Evolutionary conservation across 768 basidiomycete genomes (phyloP).

Genomic region (Tylopilus intermedius): DNA sequence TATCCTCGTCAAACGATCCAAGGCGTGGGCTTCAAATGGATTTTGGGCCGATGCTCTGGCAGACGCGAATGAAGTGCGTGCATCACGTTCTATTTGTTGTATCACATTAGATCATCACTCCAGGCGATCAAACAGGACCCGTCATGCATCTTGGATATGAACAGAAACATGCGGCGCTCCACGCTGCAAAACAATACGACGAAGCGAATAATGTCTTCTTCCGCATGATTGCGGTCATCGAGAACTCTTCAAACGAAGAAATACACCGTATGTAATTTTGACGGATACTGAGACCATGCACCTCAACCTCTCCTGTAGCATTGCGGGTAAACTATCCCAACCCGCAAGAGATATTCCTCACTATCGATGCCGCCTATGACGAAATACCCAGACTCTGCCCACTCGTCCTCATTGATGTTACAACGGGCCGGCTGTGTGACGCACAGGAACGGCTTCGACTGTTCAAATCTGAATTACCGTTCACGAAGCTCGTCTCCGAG

Average conservation of each 20-base stretch:
- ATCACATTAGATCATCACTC: too few relatives aligned
- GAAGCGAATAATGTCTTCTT: not conserved
- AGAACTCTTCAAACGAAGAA: not conserved
- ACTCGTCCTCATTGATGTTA: not conserved
- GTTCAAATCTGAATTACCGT: not conserved
- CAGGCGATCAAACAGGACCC: not conserved
- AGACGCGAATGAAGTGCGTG: too few relatives aligned
- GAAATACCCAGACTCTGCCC: not conserved
- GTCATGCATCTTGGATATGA: not conserved
- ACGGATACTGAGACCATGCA: too few relatives aligned
- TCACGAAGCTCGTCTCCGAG: not conserved
- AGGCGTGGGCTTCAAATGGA: too few relatives aligned
- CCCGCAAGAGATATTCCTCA: not conserved
- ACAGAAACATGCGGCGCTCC: not conserved
- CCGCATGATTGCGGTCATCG: not conserved
- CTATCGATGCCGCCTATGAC: not conserved
- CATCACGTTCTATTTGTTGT: too few relatives aligned
- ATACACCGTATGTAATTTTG: not conserved
- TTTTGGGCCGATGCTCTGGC: too few relatives aligned
- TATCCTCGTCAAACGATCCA: too few relatives aligned
- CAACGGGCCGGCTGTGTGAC: not conserved
- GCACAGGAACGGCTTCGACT: not conserved
- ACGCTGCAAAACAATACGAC: not conserved
- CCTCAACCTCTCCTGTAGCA: not conserved
- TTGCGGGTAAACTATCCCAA: not conserved